Evolutionary conservation across 306 rosid genomes (phyloP).

Genomic region (Fragaria iinumae): DNA sequence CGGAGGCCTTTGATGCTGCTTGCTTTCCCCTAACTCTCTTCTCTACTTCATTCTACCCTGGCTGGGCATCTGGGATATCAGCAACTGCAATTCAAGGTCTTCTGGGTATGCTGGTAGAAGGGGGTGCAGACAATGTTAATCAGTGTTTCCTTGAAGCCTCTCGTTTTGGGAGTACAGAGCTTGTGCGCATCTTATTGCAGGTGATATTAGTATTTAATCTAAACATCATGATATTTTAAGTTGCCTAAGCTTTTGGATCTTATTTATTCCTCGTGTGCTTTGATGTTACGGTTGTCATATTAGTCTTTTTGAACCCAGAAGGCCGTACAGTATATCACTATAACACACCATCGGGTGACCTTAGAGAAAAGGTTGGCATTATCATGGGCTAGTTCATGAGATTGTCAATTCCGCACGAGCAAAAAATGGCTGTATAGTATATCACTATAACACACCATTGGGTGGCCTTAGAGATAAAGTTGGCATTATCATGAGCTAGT

Average conservation of each 20-base stretch:
- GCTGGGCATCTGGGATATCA: conserved; percentile 80
- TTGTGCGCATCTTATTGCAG: conserved; percentile 83
- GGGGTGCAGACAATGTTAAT: conserved; percentile 89
- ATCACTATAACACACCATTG: no score
- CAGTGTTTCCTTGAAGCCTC: conserved; percentile 94
- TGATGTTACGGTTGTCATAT: background rate
- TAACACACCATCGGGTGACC: background rate
- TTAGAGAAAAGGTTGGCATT: background rate
- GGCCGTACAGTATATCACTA: background rate
- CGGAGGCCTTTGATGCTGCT: conserved; percentile 92
- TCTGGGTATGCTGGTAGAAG: conserved; percentile 76
- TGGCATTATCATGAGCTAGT: no score
- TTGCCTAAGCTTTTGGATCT: conserved; percentile 1
- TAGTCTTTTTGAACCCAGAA: background rate
- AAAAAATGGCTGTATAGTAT: no score
- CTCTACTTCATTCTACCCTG: conserved; percentile 77
- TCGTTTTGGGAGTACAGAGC: conserved; percentile 90
- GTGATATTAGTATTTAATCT: conserved; percentile 30
- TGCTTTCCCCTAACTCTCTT: conserved; percentile 91
- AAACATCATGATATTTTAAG: background rate
- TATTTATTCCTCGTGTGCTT: background rate
- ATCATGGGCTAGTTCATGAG: background rate
- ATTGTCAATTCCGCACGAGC: background rate
- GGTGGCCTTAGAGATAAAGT: no score
- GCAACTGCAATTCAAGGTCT: conserved; percentile 80